phyloP scores from a whole-genome alignment of 2,329 filamentous ascomycete species.

The Amesomyces nigricolor region DNA sequence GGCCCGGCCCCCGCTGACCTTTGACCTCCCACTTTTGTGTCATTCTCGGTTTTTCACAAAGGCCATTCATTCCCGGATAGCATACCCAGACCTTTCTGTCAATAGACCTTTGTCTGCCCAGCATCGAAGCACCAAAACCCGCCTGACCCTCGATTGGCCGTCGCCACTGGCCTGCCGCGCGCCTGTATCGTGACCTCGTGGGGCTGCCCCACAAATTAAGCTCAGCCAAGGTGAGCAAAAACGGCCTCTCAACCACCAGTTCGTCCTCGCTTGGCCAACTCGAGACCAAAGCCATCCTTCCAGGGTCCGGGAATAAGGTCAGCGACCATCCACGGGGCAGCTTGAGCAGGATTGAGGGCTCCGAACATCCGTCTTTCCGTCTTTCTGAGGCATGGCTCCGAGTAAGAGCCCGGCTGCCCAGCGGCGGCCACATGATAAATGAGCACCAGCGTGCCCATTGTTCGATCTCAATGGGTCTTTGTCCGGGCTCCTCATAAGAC shows the following conservation, averaged over 20 bases:
- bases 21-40: not conserved
- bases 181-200: conserved; percentile 15
- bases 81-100: conserved; percentile 1
- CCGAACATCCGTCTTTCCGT: no score
- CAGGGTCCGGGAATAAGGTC: not conserved
- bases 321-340: not conserved
- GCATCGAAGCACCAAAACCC: conserved; percentile 15
- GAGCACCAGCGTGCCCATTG: conserved; percentile 3
- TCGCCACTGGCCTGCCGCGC: conserved; percentile 22
- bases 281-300: conserved; percentile 12
- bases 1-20: not conserved
- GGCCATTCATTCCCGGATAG: not conserved
- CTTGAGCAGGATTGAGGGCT: conserved; percentile 4
- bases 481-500: conserved; percentile 2
- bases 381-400: not conserved
- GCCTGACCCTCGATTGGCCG: conserved; percentile 19
- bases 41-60: not conserved
- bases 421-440: conserved; percentile 13
- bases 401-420: not conserved
- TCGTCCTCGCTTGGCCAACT: conserved; percentile 10
- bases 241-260: conserved; percentile 19
- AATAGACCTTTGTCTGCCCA: conserved; percentile 17
- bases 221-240: conserved; percentile 18
- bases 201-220: conserved; percentile 15
- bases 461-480: conserved; percentile 4